Evolutionary conservation across 441 rosid genomes (phyloP), one percentile per base, ranked within the genome.

Genomic region (Populus tomentosa): DNA sequence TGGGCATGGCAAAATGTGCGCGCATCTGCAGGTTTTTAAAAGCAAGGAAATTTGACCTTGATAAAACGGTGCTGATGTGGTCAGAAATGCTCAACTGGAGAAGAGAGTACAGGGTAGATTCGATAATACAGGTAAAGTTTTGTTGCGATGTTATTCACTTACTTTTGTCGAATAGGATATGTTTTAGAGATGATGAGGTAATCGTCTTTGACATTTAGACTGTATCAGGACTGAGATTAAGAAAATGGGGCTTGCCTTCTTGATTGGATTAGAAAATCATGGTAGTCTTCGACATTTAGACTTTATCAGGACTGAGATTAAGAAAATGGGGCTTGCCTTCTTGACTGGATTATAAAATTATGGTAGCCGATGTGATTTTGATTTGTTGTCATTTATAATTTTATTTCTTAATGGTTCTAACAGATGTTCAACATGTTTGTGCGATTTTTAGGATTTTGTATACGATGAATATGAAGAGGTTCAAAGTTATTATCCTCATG

Each of bases 41-140:
- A 84, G 97, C 99, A 67, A 90, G 98, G 84, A 92, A 87, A 70
- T 93, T 95, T 81, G 96, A 92, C 84, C 74, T 80, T 24, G 96
- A 92, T 70, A 95, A 90, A 89, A 83, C 99, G 24, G 66, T 87
- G 61, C 87, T 87, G 70, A 95, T 95, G 99, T 95, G 99, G 99
- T 90, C 88, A 77, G 95, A 91, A 42, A 95, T 93, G 99, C 88
- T 95, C 66, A 89, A 90, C 69, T 95, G 97, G 99, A 95, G 99
- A 87, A 86, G 82, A 81, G 94, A 90, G 82, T 71, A 87, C 64
- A 87, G 89, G 11, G 93, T 88, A 71, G 98, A 95, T 83, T 79
- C 95, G 35, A 90, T 93, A 76, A n/a, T 88, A 77, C 92, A 88
- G 97, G 98, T 94, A 87, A 80, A 81, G 2, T 73, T 32, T 78